A percentile compares a stretch with the other conserved stretches of the same genome.
These are phyloP conservation scores for Saturnispora galanensis DNA, from an alignment of 805 yeast species.

Conservation along the genomic window DNA sequence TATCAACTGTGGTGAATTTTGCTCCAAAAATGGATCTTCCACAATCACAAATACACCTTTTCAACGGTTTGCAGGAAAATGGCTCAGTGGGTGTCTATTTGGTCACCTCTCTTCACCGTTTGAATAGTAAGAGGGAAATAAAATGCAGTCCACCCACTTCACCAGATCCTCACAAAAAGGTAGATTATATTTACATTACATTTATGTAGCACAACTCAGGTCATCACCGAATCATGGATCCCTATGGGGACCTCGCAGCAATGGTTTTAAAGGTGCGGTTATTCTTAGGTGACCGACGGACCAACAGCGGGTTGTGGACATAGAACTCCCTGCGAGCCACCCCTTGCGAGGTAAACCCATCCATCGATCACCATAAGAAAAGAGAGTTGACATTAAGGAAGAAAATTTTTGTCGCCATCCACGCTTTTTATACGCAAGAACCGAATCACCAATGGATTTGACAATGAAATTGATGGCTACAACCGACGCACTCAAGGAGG, in stretches of 20 bases:
- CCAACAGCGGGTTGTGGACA: no score
- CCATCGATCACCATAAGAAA: neutral
- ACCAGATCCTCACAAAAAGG: no score
- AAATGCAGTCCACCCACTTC: no score
- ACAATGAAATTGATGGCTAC: slow-evolving; percentile 87
- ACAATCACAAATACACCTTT: no score
- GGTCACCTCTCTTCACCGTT: no score
- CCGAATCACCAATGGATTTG: slow-evolving; percentile 5
- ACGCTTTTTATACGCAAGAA: neutral
- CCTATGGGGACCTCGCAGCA: slow-evolving; percentile 89
- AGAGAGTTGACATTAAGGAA: neutral
- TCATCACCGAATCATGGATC: slow-evolving; percentile 94
- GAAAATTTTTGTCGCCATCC: neutral
- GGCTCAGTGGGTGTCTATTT: no score
- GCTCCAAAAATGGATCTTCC: no score
- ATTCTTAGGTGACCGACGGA: neutral
- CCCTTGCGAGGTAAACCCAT: no score
- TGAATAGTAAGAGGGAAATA: no score
- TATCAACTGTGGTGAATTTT: no score
- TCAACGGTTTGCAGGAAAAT: no score
- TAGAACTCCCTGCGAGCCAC: no score
- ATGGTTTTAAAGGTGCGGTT: slow-evolving; percentile 81
- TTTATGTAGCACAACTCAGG: slow-evolving; percentile 73
- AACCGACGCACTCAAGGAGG: slow-evolving; percentile 78
- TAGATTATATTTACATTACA: neutral